A percentile compares a stretch with the other conserved stretches of the same genome.
Conservation (phyloP, 805 yeast species). For the Kodamaea nitidulidarum region DNA sequence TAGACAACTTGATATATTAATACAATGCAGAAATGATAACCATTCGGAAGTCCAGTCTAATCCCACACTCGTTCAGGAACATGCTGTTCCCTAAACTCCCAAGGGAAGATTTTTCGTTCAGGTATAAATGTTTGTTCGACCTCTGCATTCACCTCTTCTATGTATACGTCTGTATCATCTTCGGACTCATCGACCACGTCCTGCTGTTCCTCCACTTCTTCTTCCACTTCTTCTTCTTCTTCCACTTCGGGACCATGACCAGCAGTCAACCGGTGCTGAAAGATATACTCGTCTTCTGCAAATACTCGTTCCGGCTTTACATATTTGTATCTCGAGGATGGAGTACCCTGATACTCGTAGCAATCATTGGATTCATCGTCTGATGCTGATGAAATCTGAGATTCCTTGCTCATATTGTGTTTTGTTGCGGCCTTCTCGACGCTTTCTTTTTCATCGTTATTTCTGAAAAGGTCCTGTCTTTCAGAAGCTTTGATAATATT, state of each 20-base stretch:
- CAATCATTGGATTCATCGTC: too few relatives aligned
- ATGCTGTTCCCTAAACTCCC: conserved; percentile 26
- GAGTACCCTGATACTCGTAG: not conserved
- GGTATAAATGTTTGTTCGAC: conserved; percentile 2
- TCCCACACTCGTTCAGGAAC: conserved; percentile 23
- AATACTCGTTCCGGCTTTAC: conserved; percentile 16
- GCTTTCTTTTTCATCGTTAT: not conserved
- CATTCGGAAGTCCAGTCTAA: not conserved
- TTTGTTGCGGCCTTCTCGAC: too few relatives aligned
- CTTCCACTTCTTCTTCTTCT: conserved; percentile 8
- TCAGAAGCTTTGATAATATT: too few relatives aligned
- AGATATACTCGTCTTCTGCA: conserved; percentile 26
- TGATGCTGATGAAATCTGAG: too few relatives aligned
- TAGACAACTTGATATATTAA: too few relatives aligned
- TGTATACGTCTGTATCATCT: conserved; percentile 12
- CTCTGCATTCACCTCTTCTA: conserved; percentile 7
- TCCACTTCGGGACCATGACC: conserved; percentile 4
- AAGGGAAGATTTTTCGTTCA: conserved; percentile 30
- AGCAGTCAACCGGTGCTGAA: conserved; percentile 20
- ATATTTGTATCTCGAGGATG: not conserved
- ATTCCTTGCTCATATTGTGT: too few relatives aligned
- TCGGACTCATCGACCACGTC: conserved; percentile 12
- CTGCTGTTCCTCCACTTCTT: conserved; percentile 5
- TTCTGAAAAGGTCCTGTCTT: too few relatives aligned
- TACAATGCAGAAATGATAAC: too few relatives aligned